Conservation (phyloP, 352 stramenopile genomes). For the Phytophthora kernoviae region DNA sequence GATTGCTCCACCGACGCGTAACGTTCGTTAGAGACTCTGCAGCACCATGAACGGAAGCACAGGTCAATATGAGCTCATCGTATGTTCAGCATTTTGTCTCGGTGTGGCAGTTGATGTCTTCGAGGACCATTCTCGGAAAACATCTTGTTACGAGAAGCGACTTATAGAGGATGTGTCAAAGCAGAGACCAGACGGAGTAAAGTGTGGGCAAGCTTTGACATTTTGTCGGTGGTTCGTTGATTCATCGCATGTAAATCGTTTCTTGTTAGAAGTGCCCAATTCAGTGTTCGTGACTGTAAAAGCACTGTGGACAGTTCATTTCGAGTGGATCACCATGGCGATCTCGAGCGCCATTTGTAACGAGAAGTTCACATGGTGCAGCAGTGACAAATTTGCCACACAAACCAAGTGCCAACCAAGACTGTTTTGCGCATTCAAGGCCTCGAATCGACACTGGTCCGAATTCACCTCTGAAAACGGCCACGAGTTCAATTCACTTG, state of each 20-base stretch:
- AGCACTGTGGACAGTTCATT: background rate
- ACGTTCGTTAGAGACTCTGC: background rate
- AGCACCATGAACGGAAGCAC: background rate
- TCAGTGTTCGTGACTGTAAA: background rate
- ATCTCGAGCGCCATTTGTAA: background rate
- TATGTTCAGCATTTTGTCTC: constrained; percentile 11
- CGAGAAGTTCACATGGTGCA: background rate
- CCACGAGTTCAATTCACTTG: too few species aligned
- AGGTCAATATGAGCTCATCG: background rate
- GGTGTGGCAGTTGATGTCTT: constrained; percentile 7
- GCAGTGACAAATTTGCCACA: background rate
- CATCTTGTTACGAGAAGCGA: background rate
- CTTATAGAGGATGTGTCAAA: constrained; percentile 21
- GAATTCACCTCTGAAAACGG: too few species aligned
- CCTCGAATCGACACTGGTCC: too few species aligned
- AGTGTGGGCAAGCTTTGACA: constrained; percentile 3
- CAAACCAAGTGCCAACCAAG: background rate
- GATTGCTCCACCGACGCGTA: constrained; percentile 34
- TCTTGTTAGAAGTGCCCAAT: too few species aligned
- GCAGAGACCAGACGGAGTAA: constrained; percentile 21
- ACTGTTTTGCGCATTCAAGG: background rate
- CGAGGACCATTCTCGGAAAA: background rate
- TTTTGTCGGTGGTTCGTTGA: too few species aligned
- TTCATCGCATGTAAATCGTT: too few species aligned
- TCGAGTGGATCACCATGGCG: background rate